phyloP scores from a whole-genome alignment of 768 basidiomycete genomes.

The Phanerochaete carnosa region DNA sequence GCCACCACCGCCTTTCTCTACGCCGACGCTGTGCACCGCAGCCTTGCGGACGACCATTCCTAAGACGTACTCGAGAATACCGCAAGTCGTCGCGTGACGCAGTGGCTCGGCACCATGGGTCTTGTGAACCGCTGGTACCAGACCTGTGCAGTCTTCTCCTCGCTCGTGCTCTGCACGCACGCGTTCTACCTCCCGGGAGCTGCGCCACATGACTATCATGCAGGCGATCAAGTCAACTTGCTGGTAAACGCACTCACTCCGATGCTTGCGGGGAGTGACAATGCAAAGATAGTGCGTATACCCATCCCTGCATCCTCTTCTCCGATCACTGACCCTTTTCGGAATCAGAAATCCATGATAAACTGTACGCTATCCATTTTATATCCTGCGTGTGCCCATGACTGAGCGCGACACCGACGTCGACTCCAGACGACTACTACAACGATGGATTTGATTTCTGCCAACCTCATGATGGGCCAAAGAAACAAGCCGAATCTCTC shows the following conservation, averaged over 20 bases:
- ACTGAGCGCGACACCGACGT: neutral
- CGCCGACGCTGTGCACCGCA: neutral
- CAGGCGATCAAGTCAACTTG: constrained; percentile 72
- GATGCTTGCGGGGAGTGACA: constrained; percentile 64
- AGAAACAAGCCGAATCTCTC: constrained; percentile 77
- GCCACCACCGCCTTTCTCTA: neutral
- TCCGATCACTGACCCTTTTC: neutral
- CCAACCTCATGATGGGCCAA: constrained; percentile 66
- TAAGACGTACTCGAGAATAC: too few species aligned
- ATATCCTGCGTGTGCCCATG: neutral
- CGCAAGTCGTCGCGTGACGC: neutral
- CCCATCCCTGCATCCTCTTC: constrained; percentile 1
- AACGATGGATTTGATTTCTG: constrained; percentile 86
- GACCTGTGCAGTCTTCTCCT: constrained; percentile 20
- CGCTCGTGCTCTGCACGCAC: constrained; percentile 20
- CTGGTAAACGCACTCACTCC: constrained; percentile 90
- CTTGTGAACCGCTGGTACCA: constrained; percentile 15
- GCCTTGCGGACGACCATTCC: too few species aligned
- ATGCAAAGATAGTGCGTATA: constrained; percentile 68
- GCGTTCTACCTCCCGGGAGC: constrained; percentile 94
- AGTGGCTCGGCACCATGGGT: constrained; percentile 9
- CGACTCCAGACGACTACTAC: constrained; percentile 78
- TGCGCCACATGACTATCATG: constrained; percentile 78
- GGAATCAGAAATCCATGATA: constrained; percentile 80
- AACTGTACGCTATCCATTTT: constrained; percentile 53